Evolutionary conservation across 2,329 filamentous ascomycete genomes (phyloP), one percentile per base, ranked within the genome.

Genomic region (Endoconidiophora polonica): DNA sequence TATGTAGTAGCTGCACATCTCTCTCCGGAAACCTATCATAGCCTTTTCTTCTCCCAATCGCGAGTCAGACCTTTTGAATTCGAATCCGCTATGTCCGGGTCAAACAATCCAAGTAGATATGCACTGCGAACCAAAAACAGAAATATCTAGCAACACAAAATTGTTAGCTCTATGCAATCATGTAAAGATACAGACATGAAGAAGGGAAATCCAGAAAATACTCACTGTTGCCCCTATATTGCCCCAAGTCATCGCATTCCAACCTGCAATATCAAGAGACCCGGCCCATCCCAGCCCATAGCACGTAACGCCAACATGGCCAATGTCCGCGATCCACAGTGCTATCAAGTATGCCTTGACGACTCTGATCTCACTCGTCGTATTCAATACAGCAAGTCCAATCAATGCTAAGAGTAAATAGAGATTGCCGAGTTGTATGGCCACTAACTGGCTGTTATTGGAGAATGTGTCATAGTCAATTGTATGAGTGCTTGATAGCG

Each of bases 231-330:
- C 69, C 5, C 72, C 79, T 54, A 87, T 69, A 58, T 86, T 86
- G 2, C 82, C 83, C 76, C 77, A 83, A n/a, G 78, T 73, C 67
- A 81, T 73, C 33, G 72, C 66, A 60, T 84, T 86, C 82, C 82
- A 86, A 20, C 62, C 64, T 3, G 58, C 62, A 9, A 81, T 62
- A 56, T 76, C 70, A 42, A 73, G 54, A 44, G 75, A 69, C 33
- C 64, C 65, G 7, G 73, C 68, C 59, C 66, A 67, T 6, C 78
- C 81, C 55, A 86, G 67, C 5, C 69, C 71, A 57, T 73, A 76
- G 16, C 61, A 63, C 14, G 75, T 81, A 54, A 79, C 68, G 46
- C 69, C 74, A 23, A 86, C 64, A 60, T 86, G 82, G 2, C 78
- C 77, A 54, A 85, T 65, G 58, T 86, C 81, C 16, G 76, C 81